Evolutionary conservation across 2,329 filamentous ascomycete genomes (phyloP), one percentile per base, ranked within the genome.

Genomic region (Drechslerella coelobrocha): DNA sequence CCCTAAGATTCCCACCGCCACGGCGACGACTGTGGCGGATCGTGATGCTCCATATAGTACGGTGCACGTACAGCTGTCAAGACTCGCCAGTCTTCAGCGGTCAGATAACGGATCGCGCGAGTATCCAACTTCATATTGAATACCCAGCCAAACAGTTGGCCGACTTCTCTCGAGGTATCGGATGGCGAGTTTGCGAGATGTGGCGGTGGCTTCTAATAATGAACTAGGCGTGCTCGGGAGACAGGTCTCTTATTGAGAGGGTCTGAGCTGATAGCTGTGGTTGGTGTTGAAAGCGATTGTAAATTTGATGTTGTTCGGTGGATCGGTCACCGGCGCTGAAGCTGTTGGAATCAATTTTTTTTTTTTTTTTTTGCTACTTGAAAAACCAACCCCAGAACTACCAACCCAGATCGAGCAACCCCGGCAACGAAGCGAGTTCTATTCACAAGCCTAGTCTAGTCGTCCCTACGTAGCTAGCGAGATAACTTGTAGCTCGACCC

Each of bases 21-120:
- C 21, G 48, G 37, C 19, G 23, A 52, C 19, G n/a, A n/a, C n/a
- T n/a, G n/a, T n/a, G n/a, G n/a, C n/a, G n/a, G n/a, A n/a, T n/a
- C n/a, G 45, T n/a, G 21, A 51, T 19, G 9, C 48, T 10, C 10
- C 7, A 39, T 21, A 34, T 55, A 34, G 50, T 27, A 53, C 50
- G 37, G 54, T 26, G 80, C 86, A 73, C 66, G 19, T 88, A 96
- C 93, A 76, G 91, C 94, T 78, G 91, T 89, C 72, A 99, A 88
- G 73, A 97, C 92, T 76, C 90, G 87, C 91, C 95, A 99, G 83
- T 99, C 94, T 81, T 97, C 94, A 14, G 86, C 81, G 54, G 90
- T 89, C 79, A 99, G 86, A 80, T 99, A 93, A 78, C 95, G 92
- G 81, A 99, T 88, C 53, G 90, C 89, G 79, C 92, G 92, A 53